Percentiles rank a stretch among this genome's conserved stretches.
phyloP scores from a whole-genome alignment of 768 basidiomycete genomes.

The Boletus subparvulus region DNA sequence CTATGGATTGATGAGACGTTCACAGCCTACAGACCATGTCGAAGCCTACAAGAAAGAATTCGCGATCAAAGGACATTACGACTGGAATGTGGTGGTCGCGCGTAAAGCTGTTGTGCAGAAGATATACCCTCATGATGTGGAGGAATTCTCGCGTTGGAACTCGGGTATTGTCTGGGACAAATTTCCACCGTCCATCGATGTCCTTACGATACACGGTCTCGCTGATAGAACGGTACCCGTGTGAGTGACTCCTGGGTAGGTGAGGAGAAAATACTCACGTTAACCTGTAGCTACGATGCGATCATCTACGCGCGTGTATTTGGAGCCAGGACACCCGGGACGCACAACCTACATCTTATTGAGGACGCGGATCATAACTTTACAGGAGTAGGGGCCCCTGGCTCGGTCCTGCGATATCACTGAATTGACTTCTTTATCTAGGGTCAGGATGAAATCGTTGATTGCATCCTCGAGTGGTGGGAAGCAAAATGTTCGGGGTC shows the following conservation, averaged over 20 bases:
- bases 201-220: slow-evolving; percentile 79
- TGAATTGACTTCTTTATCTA: slow-evolving; percentile 19
- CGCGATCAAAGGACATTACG: slow-evolving; percentile 55
- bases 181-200: slow-evolving; percentile 63
- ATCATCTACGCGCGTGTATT: slow-evolving; percentile 65
- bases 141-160: slow-evolving; percentile 63
- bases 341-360: slow-evolving; percentile 65
- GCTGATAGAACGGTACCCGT: slow-evolving; percentile 65
- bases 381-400: slow-evolving; percentile 44
- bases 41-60: slow-evolving; percentile 50
- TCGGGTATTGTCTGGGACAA: slow-evolving; percentile 63
- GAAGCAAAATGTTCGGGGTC: slow-evolving; percentile 42
- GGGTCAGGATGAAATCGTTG: slow-evolving; percentile 67
- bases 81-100: slow-evolving; percentile 66
- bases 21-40: slow-evolving; percentile 18
- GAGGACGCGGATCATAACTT: slow-evolving; percentile 83
- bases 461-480: slow-evolving; percentile 70
- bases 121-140: slow-evolving; percentile 59
- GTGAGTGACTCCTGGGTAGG: slow-evolving; percentile 41
- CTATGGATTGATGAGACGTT: not conserved
- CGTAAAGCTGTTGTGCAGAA: slow-evolving; percentile 52
- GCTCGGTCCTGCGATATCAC: not conserved
- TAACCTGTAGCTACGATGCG: slow-evolving; percentile 58
- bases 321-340: slow-evolving; percentile 57
- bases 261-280: not conserved